Base-by-base conservation (phyloP, 768 basidiomycete genomes). In the Lentinula raphanica region DNA sequence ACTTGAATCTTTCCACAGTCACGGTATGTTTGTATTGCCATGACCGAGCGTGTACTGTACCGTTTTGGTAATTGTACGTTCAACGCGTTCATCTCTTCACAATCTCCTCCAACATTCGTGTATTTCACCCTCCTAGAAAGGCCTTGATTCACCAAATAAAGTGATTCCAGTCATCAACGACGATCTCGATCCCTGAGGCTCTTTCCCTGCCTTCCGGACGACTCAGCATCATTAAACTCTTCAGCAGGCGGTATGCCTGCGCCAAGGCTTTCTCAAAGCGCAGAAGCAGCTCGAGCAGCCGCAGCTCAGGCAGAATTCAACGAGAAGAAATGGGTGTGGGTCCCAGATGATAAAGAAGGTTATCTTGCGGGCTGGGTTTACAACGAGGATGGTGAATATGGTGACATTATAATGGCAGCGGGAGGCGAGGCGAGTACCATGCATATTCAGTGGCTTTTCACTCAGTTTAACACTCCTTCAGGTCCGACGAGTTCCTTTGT, bases 281-380 rank as follows among this genome's bases (percentile, higher is more conserved):
- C 78, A 46, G 93, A 94, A 70, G 88, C 87, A 39, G 90, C 93
- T 7, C 79, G 87, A 55, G 87, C 86, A 17, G 92, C 93, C 21
- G 94, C 92, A 19, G 83, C 88, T n/a, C 92, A 94, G 69, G 92
- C 93, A 9, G 93, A 95, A 71, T 96, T 94, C 73, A 95, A 94
- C 69, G 93, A 94, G 80, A 97, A 95, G 87, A 92, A 88, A 76
- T 96, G 95, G 91, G 94, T 98, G 5, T 98, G 96, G 96, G 89
- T 95, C 25, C 93, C 94, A 2, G 95, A 98, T 71, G 83, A 88
- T 59, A 85, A 82, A 68, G 90, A 94, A 63, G 96, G 96, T 0
- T 98, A 98, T 71, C 83, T 96, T 49, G 89, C 94, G 45, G 95
- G 94, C 58, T 96, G 92, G 92, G 90, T 98, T 25, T 82, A 92